These are phyloP conservation scores for Metarhizium album DNA, from an alignment of 2,329 filamentous ascomycete genomes.

Conservation along the genomic window DNA sequence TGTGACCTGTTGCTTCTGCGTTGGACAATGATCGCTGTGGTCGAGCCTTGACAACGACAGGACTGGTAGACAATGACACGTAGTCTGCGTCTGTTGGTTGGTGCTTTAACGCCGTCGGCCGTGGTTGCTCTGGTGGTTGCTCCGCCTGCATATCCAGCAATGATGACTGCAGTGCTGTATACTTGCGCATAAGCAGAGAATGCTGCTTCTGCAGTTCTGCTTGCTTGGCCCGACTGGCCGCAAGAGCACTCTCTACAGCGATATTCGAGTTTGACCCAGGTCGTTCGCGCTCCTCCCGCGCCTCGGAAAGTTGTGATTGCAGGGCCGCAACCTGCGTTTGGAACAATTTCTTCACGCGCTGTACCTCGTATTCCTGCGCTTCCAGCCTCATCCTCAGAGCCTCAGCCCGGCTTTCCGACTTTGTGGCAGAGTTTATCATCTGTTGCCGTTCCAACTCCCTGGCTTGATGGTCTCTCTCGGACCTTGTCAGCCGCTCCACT, in stretches of 20 bases:
- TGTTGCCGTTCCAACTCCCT: slow-evolving; percentile 49
- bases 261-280: slow-evolving; percentile 21
- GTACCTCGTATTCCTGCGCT: slow-evolving; percentile 36
- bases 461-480: slow-evolving; percentile 52
- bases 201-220: slow-evolving; percentile 43
- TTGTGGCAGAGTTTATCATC: slow-evolving; percentile 45
- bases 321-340: slow-evolving; percentile 37
- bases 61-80: slow-evolving; percentile 27
- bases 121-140: not conserved
- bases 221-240: slow-evolving; percentile 42
- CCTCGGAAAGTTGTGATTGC: slow-evolving; percentile 32
- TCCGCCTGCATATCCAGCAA: slow-evolving; percentile 36
- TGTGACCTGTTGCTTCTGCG: slow-evolving; percentile 31
- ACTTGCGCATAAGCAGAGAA: slow-evolving; percentile 37
- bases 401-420: slow-evolving; percentile 48
- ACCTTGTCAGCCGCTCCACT: slow-evolving; percentile 47
- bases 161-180: slow-evolving; percentile 39
- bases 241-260: slow-evolving; percentile 33
- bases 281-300: slow-evolving; percentile 17
- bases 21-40: slow-evolving; percentile 34
- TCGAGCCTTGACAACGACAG: slow-evolving; percentile 25
- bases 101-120: not conserved
- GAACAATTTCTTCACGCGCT: slow-evolving; percentile 31
- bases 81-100: slow-evolving; percentile 20
- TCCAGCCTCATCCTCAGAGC: slow-evolving; percentile 47